Conservation (phyloP, 140 eudicot species). For the Oenanthe javanica region DNA sequence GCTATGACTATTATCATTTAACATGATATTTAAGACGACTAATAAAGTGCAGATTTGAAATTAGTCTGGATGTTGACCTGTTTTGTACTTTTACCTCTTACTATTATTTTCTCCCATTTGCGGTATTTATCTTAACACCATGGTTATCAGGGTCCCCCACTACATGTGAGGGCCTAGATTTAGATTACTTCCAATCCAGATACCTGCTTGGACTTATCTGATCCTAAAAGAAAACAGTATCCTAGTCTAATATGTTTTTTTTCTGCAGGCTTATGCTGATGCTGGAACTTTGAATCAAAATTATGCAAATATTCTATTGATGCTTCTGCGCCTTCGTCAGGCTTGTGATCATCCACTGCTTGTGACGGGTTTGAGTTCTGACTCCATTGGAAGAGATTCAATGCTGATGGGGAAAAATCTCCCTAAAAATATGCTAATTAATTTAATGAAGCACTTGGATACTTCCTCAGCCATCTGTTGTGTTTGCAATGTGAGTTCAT, state of each 20-base stretch:
- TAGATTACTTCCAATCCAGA: background rate
- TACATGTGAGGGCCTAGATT: background rate
- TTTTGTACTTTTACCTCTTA: background rate
- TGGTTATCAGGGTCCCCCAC: background rate
- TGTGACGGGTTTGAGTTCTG: constrained; percentile 57
- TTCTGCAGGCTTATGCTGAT: constrained; percentile 77
- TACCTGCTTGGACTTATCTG: background rate
- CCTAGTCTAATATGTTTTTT: background rate
- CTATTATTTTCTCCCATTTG: background rate
- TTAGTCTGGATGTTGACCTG: background rate
- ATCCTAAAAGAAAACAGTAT: background rate
- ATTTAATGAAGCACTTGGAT: constrained; percentile 50
- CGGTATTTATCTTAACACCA: background rate
- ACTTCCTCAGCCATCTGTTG: constrained; percentile 48
- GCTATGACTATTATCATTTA: background rate
- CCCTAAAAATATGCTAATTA: constrained; percentile 39
- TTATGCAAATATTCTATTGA: constrained; percentile 77
- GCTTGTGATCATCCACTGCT: constrained; percentile 94
- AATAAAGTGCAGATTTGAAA: background rate
- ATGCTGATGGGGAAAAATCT: constrained; percentile 48
- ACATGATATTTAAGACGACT: background rate
- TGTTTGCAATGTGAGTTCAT: constrained; percentile 53
- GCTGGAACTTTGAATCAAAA: constrained; percentile 84
- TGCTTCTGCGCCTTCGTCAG: constrained; percentile 96
- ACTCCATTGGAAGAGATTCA: constrained; percentile 51